Percentiles rank a stretch among this genome's conserved stretches.
Conservation (phyloP, 208 protist species). For the Trypanosomatidae sp. region DNA sequence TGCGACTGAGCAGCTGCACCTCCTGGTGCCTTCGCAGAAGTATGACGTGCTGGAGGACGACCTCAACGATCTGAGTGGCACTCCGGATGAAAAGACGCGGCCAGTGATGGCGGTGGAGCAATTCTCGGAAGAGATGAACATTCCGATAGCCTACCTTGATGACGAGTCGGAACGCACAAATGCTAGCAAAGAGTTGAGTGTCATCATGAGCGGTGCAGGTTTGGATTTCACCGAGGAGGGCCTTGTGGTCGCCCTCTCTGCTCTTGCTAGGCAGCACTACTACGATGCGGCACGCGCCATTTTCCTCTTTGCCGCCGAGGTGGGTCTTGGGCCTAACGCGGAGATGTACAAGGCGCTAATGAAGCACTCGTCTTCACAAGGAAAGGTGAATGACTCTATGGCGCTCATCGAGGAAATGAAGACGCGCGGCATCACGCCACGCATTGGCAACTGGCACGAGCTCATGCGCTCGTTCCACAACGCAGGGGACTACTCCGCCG, state of each 20-base stretch:
- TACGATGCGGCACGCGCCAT: constrained; percentile 62
- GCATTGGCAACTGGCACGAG: constrained; percentile 93
- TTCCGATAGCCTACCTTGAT: constrained; percentile 88
- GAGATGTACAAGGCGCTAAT: constrained; percentile 88
- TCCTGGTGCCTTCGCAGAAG: constrained; percentile 12
- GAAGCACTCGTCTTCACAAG: constrained; percentile 52
- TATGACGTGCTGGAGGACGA: constrained; percentile 55
- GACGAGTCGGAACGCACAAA: constrained; percentile 74
- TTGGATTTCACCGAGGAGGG: constrained; percentile 86
- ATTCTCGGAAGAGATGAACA: constrained; percentile 46
- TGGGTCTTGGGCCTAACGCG: constrained; percentile 72
- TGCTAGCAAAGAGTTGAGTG: constrained; percentile 73
- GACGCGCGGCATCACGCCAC: constrained; percentile 71
- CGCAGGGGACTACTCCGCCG: constrained; percentile 80
- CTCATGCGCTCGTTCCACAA: constrained; percentile 85
- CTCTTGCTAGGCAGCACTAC: constrained; percentile 63
- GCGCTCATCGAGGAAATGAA: constrained; percentile 91
- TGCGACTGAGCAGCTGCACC: background rate
- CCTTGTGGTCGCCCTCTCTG: constrained; percentile 63
- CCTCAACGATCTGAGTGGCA: constrained; percentile 7
- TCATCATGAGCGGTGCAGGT: constrained; percentile 55
- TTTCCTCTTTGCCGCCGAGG: constrained; percentile 66
- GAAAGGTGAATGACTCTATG: constrained; percentile 77
- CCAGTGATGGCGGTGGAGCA: constrained; percentile 38
- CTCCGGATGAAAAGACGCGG: background rate